Evolutionary conservation across 345 rosid species (phyloP).

Genomic region (Linum trigynum): DNA sequence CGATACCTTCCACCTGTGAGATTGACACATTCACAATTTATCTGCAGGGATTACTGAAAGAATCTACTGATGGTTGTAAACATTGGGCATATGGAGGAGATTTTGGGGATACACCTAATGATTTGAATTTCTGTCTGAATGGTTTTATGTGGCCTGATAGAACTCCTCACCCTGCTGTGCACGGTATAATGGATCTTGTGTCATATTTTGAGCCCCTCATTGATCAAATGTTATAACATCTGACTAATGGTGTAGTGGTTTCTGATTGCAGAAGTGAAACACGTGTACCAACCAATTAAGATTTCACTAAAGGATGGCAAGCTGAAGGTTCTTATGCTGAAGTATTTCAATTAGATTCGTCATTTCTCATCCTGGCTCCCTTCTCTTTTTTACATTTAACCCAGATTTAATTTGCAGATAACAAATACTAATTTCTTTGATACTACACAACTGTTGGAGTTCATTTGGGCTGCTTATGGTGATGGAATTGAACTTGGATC

Average conservation of each 20-base stretch:
- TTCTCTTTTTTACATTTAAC: slow-evolving; percentile 13
- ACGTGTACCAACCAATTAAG: slow-evolving; percentile 78
- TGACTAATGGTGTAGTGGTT: slow-evolving; percentile 11
- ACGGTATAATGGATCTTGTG: slow-evolving; percentile 42
- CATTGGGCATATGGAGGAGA: slow-evolving; percentile 99
- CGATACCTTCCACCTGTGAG: background rate
- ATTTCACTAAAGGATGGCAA: slow-evolving; percentile 36
- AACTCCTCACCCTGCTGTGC: slow-evolving; percentile 84
- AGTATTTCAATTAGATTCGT: slow-evolving; percentile 8
- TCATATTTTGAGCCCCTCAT: background rate
- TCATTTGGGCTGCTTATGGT: slow-evolving; percentile 61
- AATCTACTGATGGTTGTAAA: slow-evolving; percentile 50
- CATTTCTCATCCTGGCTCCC: background rate
- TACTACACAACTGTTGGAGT: slow-evolving; percentile 62
- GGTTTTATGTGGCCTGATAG: slow-evolving; percentile 95
- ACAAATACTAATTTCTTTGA: slow-evolving; percentile 53
- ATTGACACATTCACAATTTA: slow-evolving; percentile 3
- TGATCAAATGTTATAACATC: slow-evolving; percentile 1
- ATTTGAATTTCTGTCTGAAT: slow-evolving; percentile 84
- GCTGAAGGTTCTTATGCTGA: slow-evolving; percentile 39
- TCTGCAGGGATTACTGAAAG: slow-evolving; percentile 66
- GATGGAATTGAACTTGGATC: slow-evolving; percentile 67
- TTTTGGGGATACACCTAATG: slow-evolving; percentile 93
- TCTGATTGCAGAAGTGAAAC: slow-evolving; percentile 72
- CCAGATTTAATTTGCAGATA: slow-evolving; percentile 46